Conservation (phyloP, 2,329 filamentous ascomycete genomes). For the Trichoderma aggressivum region DNA sequence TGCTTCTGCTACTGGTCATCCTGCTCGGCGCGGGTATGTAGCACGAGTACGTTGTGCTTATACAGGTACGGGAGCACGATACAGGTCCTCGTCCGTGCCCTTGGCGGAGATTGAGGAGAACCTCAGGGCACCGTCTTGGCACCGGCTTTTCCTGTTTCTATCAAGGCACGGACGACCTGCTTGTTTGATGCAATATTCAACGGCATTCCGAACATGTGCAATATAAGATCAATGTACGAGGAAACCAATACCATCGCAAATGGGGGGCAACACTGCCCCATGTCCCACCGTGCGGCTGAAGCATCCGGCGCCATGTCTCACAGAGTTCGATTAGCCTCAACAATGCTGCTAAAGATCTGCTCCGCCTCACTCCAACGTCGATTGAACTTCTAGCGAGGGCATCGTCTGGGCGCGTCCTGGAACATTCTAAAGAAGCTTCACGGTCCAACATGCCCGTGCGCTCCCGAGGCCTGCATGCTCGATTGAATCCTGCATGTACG, state of each 20-base stretch:
- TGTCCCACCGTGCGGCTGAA: slow-evolving; percentile 13
- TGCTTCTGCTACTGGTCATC: not conserved
- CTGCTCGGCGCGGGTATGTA: not conserved
- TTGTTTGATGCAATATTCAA: not conserved
- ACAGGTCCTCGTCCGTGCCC: not conserved
- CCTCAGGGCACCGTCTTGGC: not conserved
- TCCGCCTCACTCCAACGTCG: not conserved
- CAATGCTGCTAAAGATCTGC: not conserved
- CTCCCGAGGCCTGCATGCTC: not conserved
- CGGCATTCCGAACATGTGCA: not conserved
- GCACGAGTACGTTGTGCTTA: not conserved
- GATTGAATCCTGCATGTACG: not conserved
- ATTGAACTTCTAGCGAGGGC: not conserved
- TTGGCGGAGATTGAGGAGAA: not conserved
- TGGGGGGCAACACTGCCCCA: slow-evolving; percentile 9
- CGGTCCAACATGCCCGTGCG: not conserved
- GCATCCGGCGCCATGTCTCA: not conserved
- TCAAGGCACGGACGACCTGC: not conserved
- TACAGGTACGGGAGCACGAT: not conserved
- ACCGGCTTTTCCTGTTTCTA: not conserved
- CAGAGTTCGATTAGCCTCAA: not conserved
- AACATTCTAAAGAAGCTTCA: not conserved
- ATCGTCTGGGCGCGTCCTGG: not conserved
- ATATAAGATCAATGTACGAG: not conserved
- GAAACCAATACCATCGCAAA: not conserved